Conservation (phyloP, 139 green algal species). For the Picochlorum sp. region DNA sequence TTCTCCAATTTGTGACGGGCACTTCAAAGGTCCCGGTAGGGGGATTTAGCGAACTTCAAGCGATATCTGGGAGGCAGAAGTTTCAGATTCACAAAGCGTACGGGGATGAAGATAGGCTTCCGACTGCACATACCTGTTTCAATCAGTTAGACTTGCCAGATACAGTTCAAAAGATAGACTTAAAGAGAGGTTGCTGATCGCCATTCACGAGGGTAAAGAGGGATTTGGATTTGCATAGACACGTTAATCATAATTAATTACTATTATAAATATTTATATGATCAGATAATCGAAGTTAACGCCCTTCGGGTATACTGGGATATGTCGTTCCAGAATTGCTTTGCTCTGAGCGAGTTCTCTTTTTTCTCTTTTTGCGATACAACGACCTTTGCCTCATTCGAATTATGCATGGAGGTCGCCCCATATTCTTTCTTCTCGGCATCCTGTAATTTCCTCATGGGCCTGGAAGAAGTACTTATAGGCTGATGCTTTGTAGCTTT, state of each 20-base stretch:
- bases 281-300: no score
- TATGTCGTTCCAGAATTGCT: no score
- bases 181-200: constrained; percentile 74
- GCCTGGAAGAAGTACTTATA: no score
- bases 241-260: neutral
- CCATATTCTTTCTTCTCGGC: no score
- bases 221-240: constrained; percentile 89
- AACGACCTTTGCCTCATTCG: no score
- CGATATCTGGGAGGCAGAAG: constrained; percentile 84
- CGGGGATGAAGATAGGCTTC: constrained; percentile 52
- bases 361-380: no score
- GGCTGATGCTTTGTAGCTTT: no score
- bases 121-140: constrained; percentile 88
- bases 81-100: constrained; percentile 83
- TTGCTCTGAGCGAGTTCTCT: no score
- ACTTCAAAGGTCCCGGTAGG: constrained; percentile 94
- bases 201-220: constrained; percentile 75
- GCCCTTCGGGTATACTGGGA: no score
- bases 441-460: no score
- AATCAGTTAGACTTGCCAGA: constrained; percentile 90
- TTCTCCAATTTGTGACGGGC: constrained; percentile 64
- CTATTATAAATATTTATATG: neutral
- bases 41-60: constrained; percentile 88
- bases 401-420: no score
- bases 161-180: constrained; percentile 90